Evolutionary conservation across 2,329 filamentous ascomycete genomes (phyloP), one percentile per base, ranked within the genome.

Genomic region (Pestalotiopsis fici): DNA sequence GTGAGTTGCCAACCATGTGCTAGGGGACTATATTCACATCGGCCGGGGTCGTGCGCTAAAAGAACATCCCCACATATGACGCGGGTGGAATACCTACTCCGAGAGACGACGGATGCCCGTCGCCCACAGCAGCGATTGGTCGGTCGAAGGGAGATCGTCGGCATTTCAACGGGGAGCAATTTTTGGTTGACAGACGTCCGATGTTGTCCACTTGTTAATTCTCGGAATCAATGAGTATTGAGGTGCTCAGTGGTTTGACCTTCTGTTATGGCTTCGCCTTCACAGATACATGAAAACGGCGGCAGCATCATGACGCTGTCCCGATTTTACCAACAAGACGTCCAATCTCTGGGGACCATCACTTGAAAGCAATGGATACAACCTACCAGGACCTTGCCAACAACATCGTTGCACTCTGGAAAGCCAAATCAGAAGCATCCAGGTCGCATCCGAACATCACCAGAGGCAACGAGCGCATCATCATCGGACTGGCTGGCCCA

Each of bases 401-500:
- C 11, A 35, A 21, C n/a, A 25, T 31, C 18, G 3, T 59, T 59
- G 55, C n/a, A 25, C 55, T 59, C 55, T 59, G 55, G 55, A 35
- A 28, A 35, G 13, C 23, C 25, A 13, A 31, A 25, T 59, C 55
- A 18, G n/a, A 5, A n/a, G 15, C 55, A 31, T 15, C 25, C 27
- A 7, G 7, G 13, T 35, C 28, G 31, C 6, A 35, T 12, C 12
- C 1, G 7, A 6, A 6, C 6, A 2, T 21, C 9, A 18, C 15
- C 6, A 6, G 6, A 50, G 43, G 18, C 27, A 18, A 21, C 13
- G 12, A 9, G 1, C 55, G 55, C 7, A 62, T 73, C 65, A 28
- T 74, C n/a, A 69, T 74, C 57, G 71, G 69, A 4, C 65, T 75
- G 57, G 66, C 73, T 18, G 71, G 73, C 1, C 67, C 71, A 4